Evolutionary conservation across 805 yeast genomes (phyloP).

Genomic region (Ascoidea asiatica): DNA sequence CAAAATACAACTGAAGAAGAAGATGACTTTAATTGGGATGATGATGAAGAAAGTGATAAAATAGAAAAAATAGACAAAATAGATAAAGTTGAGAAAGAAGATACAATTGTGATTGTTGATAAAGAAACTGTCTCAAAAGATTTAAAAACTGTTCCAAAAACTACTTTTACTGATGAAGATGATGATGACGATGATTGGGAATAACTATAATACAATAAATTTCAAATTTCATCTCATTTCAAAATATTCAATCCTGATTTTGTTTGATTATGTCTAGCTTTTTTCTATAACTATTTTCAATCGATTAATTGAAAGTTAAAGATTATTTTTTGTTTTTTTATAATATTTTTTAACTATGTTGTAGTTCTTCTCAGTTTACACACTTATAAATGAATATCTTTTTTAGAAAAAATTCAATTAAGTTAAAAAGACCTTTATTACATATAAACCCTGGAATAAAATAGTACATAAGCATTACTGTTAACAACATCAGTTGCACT

Average conservation of each 20-base stretch:
- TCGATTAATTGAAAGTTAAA: neutral
- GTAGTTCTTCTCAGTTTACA: neutral
- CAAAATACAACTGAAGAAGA: conserved; percentile 27
- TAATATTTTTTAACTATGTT: no score
- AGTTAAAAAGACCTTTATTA: conserved; percentile 1
- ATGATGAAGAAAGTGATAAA: conserved; percentile 13
- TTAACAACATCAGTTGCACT: conserved; percentile 42
- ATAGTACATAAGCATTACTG: conserved; percentile 71
- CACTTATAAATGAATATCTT: neutral
- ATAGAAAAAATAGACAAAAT: neutral
- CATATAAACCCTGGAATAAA: conserved; percentile 36
- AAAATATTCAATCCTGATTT: no score
- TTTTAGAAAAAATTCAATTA: neutral
- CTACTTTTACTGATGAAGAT: conserved; percentile 23
- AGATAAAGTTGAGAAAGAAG: neutral
- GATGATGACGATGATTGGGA: conserved; percentile 56
- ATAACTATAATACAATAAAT: conserved; percentile 13
- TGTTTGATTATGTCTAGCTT: no score
- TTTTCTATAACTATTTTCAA: neutral
- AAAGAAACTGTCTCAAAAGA: neutral
- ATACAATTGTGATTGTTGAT: neutral
- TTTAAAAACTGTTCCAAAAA: no score
- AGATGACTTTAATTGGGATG: conserved; percentile 23
- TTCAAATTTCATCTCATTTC: neutral
- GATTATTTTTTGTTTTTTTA: neutral